Conservation (phyloP, 352 stramenopile genomes). For the Phytophthora palmivora region DNA sequence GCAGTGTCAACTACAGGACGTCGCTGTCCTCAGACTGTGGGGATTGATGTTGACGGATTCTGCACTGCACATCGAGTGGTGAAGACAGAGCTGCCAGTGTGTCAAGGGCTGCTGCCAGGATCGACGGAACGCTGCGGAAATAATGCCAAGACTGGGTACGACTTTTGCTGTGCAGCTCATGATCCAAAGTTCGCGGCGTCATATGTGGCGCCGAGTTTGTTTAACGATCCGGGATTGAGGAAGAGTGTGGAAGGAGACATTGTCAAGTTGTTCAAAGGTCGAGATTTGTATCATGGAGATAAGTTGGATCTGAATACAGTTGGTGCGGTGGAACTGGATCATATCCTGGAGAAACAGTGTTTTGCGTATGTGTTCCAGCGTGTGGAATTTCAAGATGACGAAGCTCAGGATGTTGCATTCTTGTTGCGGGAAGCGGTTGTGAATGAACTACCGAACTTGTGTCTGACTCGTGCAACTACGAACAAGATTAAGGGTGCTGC, state of each 20-base stretch:
- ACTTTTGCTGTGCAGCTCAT: conserved; percentile 50
- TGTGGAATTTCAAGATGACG: conserved; percentile 28
- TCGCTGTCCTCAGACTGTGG: conserved; percentile 31
- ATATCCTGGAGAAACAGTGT: conserved; percentile 61
- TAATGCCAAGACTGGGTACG: conserved; percentile 37
- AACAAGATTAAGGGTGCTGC: conserved; percentile 55
- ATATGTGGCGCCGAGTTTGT: conserved; percentile 44
- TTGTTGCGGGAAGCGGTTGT: conserved; percentile 38
- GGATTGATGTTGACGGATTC: conserved; percentile 38
- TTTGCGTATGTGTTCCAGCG: conserved; percentile 46
- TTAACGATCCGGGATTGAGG: conserved; percentile 37
- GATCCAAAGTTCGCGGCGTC: conserved; percentile 23
- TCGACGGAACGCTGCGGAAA: conserved; percentile 22
- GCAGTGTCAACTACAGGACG: not conserved
- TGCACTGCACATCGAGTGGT: conserved; percentile 32
- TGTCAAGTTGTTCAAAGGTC: conserved; percentile 29
- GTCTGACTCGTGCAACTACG: conserved; percentile 47
- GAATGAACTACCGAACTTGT: conserved; percentile 49
- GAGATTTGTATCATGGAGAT: conserved; percentile 54
- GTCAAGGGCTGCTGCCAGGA: conserved; percentile 21
- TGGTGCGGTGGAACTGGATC: conserved; percentile 42
- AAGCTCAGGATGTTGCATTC: conserved; percentile 26
- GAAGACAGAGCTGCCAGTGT: conserved; percentile 16
- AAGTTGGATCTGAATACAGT: conserved; percentile 37
- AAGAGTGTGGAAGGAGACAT: conserved; percentile 30